These are phyloP conservation scores for Isatis lusitanica DNA, from an alignment of 441 rosid species.

Conservation along the genomic window DNA sequence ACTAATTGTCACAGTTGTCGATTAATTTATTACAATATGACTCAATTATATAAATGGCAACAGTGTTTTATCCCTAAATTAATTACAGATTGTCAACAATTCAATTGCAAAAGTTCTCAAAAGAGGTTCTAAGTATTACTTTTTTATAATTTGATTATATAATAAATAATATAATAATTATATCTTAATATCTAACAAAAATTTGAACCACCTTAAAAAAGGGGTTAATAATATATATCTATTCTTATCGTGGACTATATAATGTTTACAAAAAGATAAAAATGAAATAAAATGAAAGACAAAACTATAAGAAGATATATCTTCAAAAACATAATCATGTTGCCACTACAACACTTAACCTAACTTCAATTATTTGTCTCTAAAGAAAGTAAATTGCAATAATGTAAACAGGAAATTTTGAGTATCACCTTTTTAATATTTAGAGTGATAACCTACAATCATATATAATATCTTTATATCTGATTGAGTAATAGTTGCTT, in stretches of 20 bases:
- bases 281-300: neutral
- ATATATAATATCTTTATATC: neutral
- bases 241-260: neutral
- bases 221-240: too few relatives aligned
- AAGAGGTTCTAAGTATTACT: too few relatives aligned
- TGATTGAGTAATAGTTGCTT: neutral
- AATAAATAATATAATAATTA: too few relatives aligned
- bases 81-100: neutral
- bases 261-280: neutral
- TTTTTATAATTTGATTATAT: too few relatives aligned
- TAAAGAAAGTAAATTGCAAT: conserved; percentile 7
- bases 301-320: neutral
- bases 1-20: neutral
- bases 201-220: too few relatives aligned
- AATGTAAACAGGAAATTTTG: neutral
- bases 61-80: neutral
- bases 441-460: neutral
- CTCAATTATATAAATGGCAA: neutral
- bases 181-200: too few relatives aligned
- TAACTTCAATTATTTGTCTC: conserved; percentile 16
- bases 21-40: neutral
- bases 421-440: neutral
- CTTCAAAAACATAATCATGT: neutral
- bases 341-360: conserved; percentile 15
- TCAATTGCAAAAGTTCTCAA: too few relatives aligned